Evolutionary conservation across 371 early-diverging fungal genomes (phyloP).

Genomic region (Mortierella sp.): DNA sequence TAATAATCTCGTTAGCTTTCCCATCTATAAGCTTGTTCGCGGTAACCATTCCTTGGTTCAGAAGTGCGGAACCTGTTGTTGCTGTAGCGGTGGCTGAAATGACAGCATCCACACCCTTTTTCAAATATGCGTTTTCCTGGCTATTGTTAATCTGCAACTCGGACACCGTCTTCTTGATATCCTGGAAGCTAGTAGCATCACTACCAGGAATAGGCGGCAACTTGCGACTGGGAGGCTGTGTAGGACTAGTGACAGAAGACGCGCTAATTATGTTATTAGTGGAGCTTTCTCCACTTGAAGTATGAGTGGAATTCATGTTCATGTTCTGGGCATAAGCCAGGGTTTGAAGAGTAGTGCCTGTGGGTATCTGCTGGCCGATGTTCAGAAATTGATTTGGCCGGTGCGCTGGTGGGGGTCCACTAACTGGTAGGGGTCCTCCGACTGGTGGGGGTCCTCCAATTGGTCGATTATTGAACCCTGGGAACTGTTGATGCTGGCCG

Average conservation of each 20-base stretch:
- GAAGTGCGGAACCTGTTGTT: not conserved
- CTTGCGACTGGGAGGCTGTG: conserved; percentile 39
- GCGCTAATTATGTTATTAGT: not conserved
- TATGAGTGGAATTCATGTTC: conserved; percentile 29
- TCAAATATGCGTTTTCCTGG: not conserved
- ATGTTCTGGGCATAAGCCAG: conserved; percentile 33
- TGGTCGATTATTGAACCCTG: conserved; percentile 13
- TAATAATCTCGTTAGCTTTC: conserved; percentile 2
- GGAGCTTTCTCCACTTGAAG: conserved; percentile 6
- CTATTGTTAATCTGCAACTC: conserved; percentile 2
- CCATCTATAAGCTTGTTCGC: conserved; percentile 25
- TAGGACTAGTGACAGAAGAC: conserved; percentile 28
- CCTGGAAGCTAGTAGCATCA: conserved; percentile 10
- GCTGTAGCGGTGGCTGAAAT: conserved; percentile 5
- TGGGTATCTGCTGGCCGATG: conserved; percentile 20
- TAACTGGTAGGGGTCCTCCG: too few species aligned
- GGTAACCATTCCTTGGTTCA: conserved; percentile 23
- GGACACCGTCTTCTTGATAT: conserved; percentile 15
- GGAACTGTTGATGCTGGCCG: conserved; percentile 14
- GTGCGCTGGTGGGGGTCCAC: conserved; percentile 31
- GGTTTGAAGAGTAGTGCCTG: conserved; percentile 26
- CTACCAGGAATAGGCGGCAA: conserved; percentile 40
- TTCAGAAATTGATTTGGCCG: conserved; percentile 34
- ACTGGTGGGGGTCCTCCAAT: conserved; percentile 26
- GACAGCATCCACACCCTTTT: conserved; percentile 26